phyloP scores from a whole-genome alignment of 805 yeast species.

The Lachancea dasiensis region DNA sequence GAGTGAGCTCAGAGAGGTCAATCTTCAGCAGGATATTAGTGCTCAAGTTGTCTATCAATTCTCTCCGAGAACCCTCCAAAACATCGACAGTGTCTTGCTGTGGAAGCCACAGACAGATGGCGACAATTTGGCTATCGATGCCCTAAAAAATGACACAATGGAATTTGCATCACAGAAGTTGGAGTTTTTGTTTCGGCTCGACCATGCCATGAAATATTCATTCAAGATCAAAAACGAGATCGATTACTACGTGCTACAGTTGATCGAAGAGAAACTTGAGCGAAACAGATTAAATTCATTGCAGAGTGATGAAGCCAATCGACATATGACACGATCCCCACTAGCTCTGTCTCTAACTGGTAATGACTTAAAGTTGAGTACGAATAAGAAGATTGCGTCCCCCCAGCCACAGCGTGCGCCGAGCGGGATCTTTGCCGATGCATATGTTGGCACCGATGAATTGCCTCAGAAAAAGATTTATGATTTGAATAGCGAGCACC shows the following conservation, averaged over 20 bases:
- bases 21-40: conserved; percentile 13
- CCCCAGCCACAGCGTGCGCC: conserved; percentile 24
- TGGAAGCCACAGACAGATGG: conserved; percentile 28
- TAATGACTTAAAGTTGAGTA: conserved; percentile 2
- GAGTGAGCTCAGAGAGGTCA: conserved; percentile 44
- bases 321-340: not conserved
- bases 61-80: conserved; percentile 58
- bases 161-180: conserved; percentile 55
- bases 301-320: not conserved
- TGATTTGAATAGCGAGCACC: conserved; percentile 1
- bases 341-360: not conserved
- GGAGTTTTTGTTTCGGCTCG: conserved; percentile 61
- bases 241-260: conserved; percentile 55
- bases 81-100: conserved; percentile 40
- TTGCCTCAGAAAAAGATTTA: conserved; percentile 31
- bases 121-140: conserved; percentile 53
- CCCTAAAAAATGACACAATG: conserved; percentile 64
- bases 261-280: conserved; percentile 58
- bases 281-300: conserved; percentile 34
- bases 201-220: conserved; percentile 68
- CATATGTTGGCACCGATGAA: conserved; percentile 38
- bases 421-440: conserved; percentile 35
- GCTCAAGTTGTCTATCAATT: conserved; percentile 26
- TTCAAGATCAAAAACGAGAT: conserved; percentile 75
- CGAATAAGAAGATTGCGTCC: conserved; percentile 16